A percentile compares a stretch with the other conserved stretches of the same genome.
Evolutionary conservation across 345 rosid genomes (phyloP).

Genomic region (Hibiscus tridactylites): DNA sequence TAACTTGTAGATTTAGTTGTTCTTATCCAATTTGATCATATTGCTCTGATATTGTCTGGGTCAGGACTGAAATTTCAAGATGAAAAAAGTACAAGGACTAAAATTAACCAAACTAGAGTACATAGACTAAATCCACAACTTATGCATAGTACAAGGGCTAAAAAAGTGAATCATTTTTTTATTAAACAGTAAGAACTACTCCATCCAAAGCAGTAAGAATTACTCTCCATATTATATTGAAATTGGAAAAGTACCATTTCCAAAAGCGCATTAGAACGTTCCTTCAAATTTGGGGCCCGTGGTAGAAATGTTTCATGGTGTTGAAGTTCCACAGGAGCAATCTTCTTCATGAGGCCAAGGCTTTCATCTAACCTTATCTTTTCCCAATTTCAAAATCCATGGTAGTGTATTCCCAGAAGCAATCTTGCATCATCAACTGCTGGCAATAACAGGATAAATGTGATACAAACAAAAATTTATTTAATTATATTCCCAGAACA

Average conservation of each 20-base stretch:
- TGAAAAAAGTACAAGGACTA: too few relatives aligned
- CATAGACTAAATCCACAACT: too few relatives aligned
- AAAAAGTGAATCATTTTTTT: background rate
- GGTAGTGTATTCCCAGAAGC: slow-evolving; percentile 81
- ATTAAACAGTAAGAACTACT: background rate
- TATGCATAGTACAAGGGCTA: too few relatives aligned
- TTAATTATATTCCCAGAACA: background rate
- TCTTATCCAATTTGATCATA: too few relatives aligned
- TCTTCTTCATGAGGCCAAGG: slow-evolving; percentile 89
- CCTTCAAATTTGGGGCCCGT: slow-evolving; percentile 95
- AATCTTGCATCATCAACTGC: slow-evolving; percentile 96
- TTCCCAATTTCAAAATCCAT: slow-evolving; percentile 99
- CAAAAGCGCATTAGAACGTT: slow-evolving; percentile 89
- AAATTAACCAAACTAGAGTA: too few relatives aligned
- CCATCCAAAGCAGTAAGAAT: background rate
- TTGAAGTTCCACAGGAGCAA: slow-evolving; percentile 97
- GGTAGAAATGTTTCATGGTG: slow-evolving; percentile 99
- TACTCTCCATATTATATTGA: background rate
- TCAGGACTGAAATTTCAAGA: too few relatives aligned
- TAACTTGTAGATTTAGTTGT: too few relatives aligned
- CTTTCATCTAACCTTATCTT: slow-evolving; percentile 85
- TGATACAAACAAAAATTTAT: background rate
- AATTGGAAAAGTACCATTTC: slow-evolving; percentile 57
- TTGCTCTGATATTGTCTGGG: too few relatives aligned
- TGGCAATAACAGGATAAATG: slow-evolving; percentile 10